phyloP scores from a whole-genome alignment of 805 yeast species.

The Priceomyces medius region DNA sequence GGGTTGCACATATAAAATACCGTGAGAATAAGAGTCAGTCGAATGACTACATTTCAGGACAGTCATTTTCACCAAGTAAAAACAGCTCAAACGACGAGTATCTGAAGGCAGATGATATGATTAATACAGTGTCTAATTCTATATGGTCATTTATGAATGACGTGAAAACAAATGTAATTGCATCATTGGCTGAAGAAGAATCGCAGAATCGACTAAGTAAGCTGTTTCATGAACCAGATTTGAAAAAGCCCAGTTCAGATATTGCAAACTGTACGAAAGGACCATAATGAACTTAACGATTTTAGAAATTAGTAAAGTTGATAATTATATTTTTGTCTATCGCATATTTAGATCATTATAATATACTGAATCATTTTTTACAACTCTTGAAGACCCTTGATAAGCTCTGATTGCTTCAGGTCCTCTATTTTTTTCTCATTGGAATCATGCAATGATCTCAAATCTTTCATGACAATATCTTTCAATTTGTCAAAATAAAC shows the following conservation, averaged over 20 bases:
- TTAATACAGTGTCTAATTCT: slow-evolving; percentile 40
- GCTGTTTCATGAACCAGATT: not conserved
- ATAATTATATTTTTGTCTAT: not conserved
- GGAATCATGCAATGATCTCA: slow-evolving; percentile 38
- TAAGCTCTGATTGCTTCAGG: slow-evolving; percentile 33
- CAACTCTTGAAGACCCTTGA: slow-evolving; percentile 39
- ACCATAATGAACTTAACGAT: not conserved
- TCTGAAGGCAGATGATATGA: slow-evolving; percentile 30
- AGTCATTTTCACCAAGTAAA: not conserved
- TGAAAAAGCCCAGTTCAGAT: too few relatives aligned
- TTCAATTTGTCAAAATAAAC: slow-evolving; percentile 94
- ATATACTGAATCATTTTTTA: slow-evolving; percentile 9
- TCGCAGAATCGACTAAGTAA: not conserved
- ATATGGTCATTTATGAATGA: slow-evolving; percentile 46
- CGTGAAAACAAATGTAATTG: slow-evolving; percentile 33
- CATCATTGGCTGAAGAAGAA: slow-evolving; percentile 22
- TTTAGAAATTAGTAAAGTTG: not conserved
- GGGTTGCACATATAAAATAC: not conserved
- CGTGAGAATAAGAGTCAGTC: not conserved
- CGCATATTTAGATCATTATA: not conserved
- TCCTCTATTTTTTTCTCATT: slow-evolving; percentile 30
- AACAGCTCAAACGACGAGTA: not conserved
- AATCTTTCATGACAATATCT: slow-evolving; percentile 63
- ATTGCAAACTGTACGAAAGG: too few relatives aligned
- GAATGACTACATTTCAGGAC: too few relatives aligned